These are phyloP conservation scores for Curvularia sp. DNA, from an alignment of 2,329 filamentous ascomycete genomes.

Conservation along the genomic window DNA sequence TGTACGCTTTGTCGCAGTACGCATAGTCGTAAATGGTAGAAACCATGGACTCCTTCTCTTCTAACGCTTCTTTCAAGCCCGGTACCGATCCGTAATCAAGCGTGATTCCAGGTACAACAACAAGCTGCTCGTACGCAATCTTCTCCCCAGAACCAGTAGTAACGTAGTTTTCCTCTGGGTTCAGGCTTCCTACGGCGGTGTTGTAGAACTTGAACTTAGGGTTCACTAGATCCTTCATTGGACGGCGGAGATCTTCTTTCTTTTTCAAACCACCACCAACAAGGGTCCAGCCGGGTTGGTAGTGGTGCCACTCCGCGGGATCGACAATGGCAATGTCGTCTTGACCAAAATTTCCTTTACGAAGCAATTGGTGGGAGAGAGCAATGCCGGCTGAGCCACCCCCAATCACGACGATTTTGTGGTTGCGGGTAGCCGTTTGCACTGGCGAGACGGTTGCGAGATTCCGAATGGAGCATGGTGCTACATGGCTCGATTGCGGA, in stretches of 20 bases:
- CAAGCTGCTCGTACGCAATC: conserved; percentile 68
- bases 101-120: conserved; percentile 62
- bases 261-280: conserved; percentile 71
- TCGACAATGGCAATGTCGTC: conserved; percentile 71
- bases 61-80: conserved; percentile 48
- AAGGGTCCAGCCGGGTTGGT: conserved; percentile 74
- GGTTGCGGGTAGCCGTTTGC: conserved; percentile 53
- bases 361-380: conserved; percentile 72
- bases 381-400: conserved; percentile 70
- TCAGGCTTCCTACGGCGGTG: conserved; percentile 58
- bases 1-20: conserved; percentile 49
- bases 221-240: conserved; percentile 62
- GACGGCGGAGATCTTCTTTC: conserved; percentile 64
- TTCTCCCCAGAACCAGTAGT: conserved; percentile 63
- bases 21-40: conserved; percentile 52
- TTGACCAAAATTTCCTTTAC: conserved; percentile 62
- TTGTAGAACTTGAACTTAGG: conserved; percentile 69
- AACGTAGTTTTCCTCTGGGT: conserved; percentile 64
- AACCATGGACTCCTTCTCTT: conserved; percentile 44
- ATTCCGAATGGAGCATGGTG: conserved; percentile 12
- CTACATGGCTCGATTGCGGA: conserved; percentile 3
- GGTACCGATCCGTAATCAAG: conserved; percentile 43
- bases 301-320: conserved; percentile 69
- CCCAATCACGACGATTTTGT: conserved; percentile 72
- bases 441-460: conserved; percentile 42